Percentiles rank a stretch among this genome's conserved stretches.
Evolutionary conservation across 176 grass and related monocot genomes (phyloP).

Genomic region (Dendrocalamus sinicus): DNA sequence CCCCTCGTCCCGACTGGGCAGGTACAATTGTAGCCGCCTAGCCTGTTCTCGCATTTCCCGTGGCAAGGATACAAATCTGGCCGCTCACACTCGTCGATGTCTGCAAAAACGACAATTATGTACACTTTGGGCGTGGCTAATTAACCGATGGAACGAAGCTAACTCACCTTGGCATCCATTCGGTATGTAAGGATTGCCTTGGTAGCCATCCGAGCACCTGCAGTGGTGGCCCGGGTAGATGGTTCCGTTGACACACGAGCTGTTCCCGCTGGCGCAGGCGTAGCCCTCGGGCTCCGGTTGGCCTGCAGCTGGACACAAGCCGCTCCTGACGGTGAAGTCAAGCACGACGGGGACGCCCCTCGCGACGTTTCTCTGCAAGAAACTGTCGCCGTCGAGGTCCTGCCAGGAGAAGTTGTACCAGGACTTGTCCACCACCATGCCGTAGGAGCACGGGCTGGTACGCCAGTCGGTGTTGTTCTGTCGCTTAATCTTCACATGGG

Average conservation of each 20-base stretch:
- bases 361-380: background rate
- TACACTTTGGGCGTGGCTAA: too few species aligned
- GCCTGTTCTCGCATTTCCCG: background rate
- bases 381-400: background rate
- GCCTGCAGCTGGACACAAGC: background rate
- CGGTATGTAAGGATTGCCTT: background rate
- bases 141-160: background rate
- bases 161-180: background rate
- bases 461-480: background rate
- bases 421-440: background rate
- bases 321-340: background rate
- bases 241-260: background rate
- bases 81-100: too few species aligned
- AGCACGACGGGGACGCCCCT: background rate
- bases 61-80: background rate
- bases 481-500: fast-evolving
- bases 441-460: background rate
- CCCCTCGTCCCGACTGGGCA: background rate
- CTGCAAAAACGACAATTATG: too few species aligned
- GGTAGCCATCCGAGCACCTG: background rate
- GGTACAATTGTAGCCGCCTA: background rate
- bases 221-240: background rate
- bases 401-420: background rate
- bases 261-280: background rate
- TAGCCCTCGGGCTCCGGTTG: background rate